These are phyloP conservation scores for Clarireedia paspali DNA, from an alignment of 2,329 filamentous ascomycete genomes.

Conservation along the genomic window DNA sequence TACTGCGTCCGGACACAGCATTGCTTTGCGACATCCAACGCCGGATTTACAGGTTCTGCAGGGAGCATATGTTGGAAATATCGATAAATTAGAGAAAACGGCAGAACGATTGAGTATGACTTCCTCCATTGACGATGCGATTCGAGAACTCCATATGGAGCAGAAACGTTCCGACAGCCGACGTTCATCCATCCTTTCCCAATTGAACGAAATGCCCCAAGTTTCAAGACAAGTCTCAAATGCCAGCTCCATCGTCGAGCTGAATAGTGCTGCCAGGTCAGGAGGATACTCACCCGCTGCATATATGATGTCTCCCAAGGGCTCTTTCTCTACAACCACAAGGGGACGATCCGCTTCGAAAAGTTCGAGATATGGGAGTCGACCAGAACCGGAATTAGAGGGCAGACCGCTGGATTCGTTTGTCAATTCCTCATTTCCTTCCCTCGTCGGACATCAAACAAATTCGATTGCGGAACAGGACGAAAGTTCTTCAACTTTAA, in stretches of 20 bases:
- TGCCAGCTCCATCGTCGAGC: constrained; percentile 57
- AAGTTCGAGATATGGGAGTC: constrained; percentile 32
- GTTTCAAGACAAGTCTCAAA: constrained; percentile 40
- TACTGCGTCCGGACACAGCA: constrained; percentile 24
- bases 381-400: constrained; percentile 29
- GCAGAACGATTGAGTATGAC: constrained; percentile 66
- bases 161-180: constrained; percentile 63
- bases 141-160: constrained; percentile 63
- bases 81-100: constrained; percentile 66
- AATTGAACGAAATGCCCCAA: constrained; percentile 14
- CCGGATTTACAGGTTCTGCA: constrained; percentile 56
- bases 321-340: constrained; percentile 42
- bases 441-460: constrained; percentile 17
- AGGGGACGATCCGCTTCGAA: constrained; percentile 49
- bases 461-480: constrained; percentile 24
- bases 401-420: constrained; percentile 29
- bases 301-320: constrained; percentile 59
- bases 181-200: constrained; percentile 53
- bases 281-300: constrained; percentile 64
- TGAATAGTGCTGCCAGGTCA: constrained; percentile 57
- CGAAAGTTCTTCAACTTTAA: constrained; percentile 21
- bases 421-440: constrained; percentile 19
- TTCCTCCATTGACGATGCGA: constrained; percentile 71
- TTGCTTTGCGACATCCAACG: constrained; percentile 45
- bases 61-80: constrained; percentile 56